phyloP scores from a whole-genome alignment of 805 yeast genomes.

The Candida piceae region DNA sequence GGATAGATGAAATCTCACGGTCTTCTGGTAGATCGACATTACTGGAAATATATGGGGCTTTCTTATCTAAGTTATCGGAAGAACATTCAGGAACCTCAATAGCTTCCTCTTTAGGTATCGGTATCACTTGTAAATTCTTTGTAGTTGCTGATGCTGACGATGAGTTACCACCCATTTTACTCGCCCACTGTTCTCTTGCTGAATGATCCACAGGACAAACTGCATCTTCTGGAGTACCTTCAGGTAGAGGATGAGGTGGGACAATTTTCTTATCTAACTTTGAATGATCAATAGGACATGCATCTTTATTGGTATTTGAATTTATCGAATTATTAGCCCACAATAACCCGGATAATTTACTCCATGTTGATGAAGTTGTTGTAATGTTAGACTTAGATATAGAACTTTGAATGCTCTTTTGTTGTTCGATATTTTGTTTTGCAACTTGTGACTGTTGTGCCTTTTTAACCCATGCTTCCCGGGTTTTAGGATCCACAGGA shows the following conservation, averaged over 20 bases:
- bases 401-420: background rate
- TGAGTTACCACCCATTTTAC: conserved; percentile 5
- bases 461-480: conserved; percentile 52
- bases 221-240: conserved; percentile 20
- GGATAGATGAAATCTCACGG: conserved; percentile 76
- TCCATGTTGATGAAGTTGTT: background rate
- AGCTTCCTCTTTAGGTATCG: conserved; percentile 40
- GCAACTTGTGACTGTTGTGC: conserved; percentile 16
- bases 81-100: conserved; percentile 40
- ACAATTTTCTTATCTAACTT: background rate
- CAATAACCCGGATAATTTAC: conserved; percentile 7
- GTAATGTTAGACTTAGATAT: background rate
- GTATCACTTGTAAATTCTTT: no score
- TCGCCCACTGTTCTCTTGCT: conserved; percentile 35
- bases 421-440: background rate
- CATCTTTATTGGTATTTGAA: background rate
- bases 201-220: conserved; percentile 36
- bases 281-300: conserved; percentile 5
- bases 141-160: no score
- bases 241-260: conserved; percentile 6
- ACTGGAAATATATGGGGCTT: conserved; percentile 28
- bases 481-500: conserved; percentile 64
- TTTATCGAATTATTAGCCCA: background rate
- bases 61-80: conserved; percentile 37
- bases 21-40: conserved; percentile 55